These are phyloP conservation scores for Aspergillus cavernicola DNA, from an alignment of 495 filamentous ascomycete species.

Conservation along the genomic window DNA sequence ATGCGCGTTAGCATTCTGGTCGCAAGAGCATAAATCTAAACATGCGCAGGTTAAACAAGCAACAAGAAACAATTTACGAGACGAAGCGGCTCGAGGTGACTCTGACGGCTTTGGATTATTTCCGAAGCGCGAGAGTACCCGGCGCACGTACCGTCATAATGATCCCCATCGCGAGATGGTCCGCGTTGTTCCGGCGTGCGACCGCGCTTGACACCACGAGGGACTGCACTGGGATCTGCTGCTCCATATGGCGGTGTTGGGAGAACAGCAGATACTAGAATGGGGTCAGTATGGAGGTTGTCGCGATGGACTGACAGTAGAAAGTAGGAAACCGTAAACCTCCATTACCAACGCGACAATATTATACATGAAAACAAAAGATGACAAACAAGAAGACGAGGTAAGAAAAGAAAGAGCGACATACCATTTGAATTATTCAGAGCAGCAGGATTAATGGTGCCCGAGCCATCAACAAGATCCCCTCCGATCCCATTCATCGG, in stretches of 20 bases:
- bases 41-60: conserved; percentile 1
- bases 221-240: conserved; percentile 49
- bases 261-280: conserved; percentile 41
- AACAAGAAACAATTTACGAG: conserved; percentile 9
- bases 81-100: conserved; percentile 15
- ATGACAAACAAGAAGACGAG: conserved; percentile 1
- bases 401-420: conserved; percentile 18
- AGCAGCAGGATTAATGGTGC: conserved; percentile 77
- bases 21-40: neutral
- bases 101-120: neutral
- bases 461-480: conserved; percentile 66
- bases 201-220: conserved; percentile 88
- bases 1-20: conserved; percentile 7
- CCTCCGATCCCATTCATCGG: conserved; percentile 60
- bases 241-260: conserved; percentile 42
- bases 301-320: conserved; percentile 21
- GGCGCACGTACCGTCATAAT: conserved; percentile 78
- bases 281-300: conserved; percentile 40
- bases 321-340: conserved; percentile 10
- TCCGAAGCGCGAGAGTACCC: conserved; percentile 12
- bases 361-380: neutral
- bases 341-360: conserved; percentile 1
- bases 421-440: conserved; percentile 59
- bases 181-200: conserved; percentile 80
- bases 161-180: conserved; percentile 57